These are phyloP conservation scores for Lanmaoa rubissima DNA, from an alignment of 768 basidiomycete genomes.

Conservation along the genomic window DNA sequence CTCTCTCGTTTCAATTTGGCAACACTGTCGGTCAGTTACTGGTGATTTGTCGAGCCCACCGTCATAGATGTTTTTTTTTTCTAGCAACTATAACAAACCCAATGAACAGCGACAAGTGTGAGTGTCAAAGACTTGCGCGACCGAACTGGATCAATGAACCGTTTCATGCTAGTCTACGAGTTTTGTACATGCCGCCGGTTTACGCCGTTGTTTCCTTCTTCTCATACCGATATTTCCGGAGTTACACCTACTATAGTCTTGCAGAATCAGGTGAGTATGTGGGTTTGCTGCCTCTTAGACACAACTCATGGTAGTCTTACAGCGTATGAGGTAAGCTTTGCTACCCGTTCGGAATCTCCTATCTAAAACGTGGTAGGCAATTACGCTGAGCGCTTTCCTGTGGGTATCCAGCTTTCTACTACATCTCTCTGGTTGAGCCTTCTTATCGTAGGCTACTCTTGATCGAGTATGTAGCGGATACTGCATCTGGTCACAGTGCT, in stretches of 20 bases:
- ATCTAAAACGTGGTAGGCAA: constrained; percentile 47
- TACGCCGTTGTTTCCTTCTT: constrained; percentile 84
- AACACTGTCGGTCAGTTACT: constrained; percentile 60
- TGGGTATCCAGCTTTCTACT: constrained; percentile 34
- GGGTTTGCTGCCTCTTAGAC: constrained; percentile 18
- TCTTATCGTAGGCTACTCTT: constrained; percentile 59
- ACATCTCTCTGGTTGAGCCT: background rate
- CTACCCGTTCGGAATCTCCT: constrained; percentile 4
- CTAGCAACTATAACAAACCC: constrained; percentile 69
- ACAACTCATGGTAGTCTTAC: constrained; percentile 16
- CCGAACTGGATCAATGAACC: background rate
- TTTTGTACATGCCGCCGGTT: constrained; percentile 81
- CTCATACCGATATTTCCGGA: constrained; percentile 80
- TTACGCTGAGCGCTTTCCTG: constrained; percentile 87
- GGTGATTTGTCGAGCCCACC: background rate
- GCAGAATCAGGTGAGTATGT: constrained; percentile 45
- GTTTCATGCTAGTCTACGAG: constrained; percentile 53
- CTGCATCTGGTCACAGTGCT: constrained; percentile 58
- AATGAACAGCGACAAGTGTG: constrained; percentile 81
- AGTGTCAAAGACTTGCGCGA: constrained; percentile 19
- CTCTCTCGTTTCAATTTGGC: constrained; percentile 50
- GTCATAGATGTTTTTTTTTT: background rate
- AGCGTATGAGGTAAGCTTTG: constrained; percentile 65
- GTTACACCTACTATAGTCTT: constrained; percentile 64
- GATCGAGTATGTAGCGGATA: constrained; percentile 80